A percentile compares a stretch with the other conserved stretches of the same genome.
phyloP scores from a whole-genome alignment of 108 stramenopile genomes.

The Cyclostephanos invisitatus region DNA sequence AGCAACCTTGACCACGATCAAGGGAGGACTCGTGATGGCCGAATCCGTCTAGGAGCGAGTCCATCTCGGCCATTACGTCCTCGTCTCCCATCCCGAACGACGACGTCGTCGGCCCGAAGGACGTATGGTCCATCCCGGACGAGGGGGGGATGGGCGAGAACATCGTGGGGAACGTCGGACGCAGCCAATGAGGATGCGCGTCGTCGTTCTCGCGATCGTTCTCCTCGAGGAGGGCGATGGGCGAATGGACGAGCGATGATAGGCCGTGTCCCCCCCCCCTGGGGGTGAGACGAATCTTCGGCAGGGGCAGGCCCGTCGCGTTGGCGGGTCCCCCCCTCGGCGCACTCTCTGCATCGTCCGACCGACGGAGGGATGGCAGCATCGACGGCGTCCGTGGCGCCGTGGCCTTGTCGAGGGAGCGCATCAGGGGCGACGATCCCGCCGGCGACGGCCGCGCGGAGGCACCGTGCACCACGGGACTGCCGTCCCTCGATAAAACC shows the following conservation, averaged over 20 bases:
- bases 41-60: slow-evolving; percentile 35
- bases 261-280: not conserved
- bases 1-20: not conserved
- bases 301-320: not conserved
- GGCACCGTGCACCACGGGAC: slow-evolving; percentile 4
- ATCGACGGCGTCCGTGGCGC: not conserved
- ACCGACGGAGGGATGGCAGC: not conserved
- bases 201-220: not conserved
- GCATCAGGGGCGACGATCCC: slow-evolving; percentile 8
- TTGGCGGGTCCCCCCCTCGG: not conserved
- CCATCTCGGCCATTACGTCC: slow-evolving; percentile 25
- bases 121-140: not conserved
- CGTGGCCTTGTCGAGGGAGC: not conserved
- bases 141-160: not conserved
- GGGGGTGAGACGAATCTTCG: not conserved
- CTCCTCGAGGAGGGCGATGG: not conserved
- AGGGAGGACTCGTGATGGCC: slow-evolving; percentile 12
- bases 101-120: not conserved
- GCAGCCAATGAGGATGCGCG: not conserved
- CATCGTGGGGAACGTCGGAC: too few species aligned
- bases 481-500: slow-evolving; percentile 41
- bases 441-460: not conserved
- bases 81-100: slow-evolving; percentile 1
- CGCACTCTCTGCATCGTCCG: not conserved
- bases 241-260: not conserved